Conservation (phyloP, 768 basidiomycete genomes). For the Mycena haematopus region DNA sequence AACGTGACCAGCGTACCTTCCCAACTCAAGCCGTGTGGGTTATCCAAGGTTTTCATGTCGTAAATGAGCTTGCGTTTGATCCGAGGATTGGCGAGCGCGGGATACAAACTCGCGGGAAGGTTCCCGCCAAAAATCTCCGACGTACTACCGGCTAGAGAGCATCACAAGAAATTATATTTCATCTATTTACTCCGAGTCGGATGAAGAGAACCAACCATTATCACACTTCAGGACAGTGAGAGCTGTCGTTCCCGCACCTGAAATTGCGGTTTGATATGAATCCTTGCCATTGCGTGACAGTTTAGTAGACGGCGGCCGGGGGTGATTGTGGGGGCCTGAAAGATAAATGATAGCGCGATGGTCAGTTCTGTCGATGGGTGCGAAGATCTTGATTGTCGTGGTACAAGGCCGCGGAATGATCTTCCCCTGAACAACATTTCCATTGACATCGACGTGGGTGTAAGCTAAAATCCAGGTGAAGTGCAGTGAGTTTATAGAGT, state of each 20-base stretch:
- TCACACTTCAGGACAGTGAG: constrained; percentile 12
- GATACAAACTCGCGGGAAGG: constrained; percentile 1
- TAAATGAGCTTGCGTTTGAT: constrained; percentile 21
- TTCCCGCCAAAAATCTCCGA: constrained; percentile 3
- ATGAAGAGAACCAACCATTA: constrained; percentile 7
- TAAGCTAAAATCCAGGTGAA: constrained; percentile 9
- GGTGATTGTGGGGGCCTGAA: constrained; percentile 23
- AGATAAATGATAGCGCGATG: constrained; percentile 23
- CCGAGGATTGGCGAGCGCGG: constrained; percentile 18
- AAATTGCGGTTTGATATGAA: constrained; percentile 17
- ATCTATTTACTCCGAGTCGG: not conserved
- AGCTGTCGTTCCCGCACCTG: not conserved
- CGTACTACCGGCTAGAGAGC: constrained; percentile 4
- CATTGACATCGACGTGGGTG: constrained; percentile 18
- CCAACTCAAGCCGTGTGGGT: constrained; percentile 15
- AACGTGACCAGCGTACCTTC: constrained; percentile 21
- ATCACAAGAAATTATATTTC: not conserved
- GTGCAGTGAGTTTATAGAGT: too few relatives aligned
- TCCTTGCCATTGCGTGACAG: constrained; percentile 17
- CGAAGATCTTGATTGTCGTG: constrained; percentile 23
- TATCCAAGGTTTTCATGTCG: constrained; percentile 1
- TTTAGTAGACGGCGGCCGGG: constrained; percentile 20
- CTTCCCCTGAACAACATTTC: constrained; percentile 14
- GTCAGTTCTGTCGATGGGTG: constrained; percentile 17
- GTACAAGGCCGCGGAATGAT: constrained; percentile 18